Conservation (phyloP, 1,284 basidiomycete species). For the Ceratobasidium theobromae region DNA sequence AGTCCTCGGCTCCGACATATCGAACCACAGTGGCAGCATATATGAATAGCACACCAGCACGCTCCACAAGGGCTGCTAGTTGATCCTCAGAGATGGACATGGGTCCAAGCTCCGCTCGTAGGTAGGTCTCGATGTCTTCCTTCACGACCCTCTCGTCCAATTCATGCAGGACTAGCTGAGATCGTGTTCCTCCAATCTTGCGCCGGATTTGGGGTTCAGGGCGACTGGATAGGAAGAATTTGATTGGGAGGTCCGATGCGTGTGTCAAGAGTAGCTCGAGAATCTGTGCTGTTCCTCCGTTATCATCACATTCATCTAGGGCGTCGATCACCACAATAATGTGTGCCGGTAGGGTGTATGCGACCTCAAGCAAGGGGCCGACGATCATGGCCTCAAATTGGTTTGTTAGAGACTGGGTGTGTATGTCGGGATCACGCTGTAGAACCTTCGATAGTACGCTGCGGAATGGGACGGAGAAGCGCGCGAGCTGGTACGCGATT, state of each 20-base stretch:
- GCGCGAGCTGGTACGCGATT: conserved; percentile 29
- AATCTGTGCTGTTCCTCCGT: conserved; percentile 2
- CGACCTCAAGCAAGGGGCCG: not conserved
- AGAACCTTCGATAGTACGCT: not conserved
- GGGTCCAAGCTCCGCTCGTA: not conserved
- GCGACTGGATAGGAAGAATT: conserved; percentile 31
- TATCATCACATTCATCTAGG: conserved; percentile 29
- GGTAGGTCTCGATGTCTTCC: conserved; percentile 27
- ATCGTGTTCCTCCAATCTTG: too few species aligned
- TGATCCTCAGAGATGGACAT: not conserved
- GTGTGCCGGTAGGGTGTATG: not conserved
- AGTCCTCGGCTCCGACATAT: not conserved
- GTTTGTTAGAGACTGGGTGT: not conserved
- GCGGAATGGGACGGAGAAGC: not conserved
- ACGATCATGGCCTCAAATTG: conserved; percentile 26
- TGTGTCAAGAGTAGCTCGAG: not conserved
- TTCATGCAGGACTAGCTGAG: conserved; percentile 28
- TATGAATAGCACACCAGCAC: conserved; percentile 5
- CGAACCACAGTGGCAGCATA: conserved; percentile 20
- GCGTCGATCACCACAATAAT: conserved; percentile 31
- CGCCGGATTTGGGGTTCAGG: conserved; percentile 22
- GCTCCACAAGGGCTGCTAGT: not conserved
- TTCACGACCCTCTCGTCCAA: conserved; percentile 25
- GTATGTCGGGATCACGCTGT: not conserved
- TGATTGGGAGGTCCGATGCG: conserved; percentile 5